Conservation (phyloP, 2,329 filamentous ascomycete genomes). For the Venturia effusa region DNA sequence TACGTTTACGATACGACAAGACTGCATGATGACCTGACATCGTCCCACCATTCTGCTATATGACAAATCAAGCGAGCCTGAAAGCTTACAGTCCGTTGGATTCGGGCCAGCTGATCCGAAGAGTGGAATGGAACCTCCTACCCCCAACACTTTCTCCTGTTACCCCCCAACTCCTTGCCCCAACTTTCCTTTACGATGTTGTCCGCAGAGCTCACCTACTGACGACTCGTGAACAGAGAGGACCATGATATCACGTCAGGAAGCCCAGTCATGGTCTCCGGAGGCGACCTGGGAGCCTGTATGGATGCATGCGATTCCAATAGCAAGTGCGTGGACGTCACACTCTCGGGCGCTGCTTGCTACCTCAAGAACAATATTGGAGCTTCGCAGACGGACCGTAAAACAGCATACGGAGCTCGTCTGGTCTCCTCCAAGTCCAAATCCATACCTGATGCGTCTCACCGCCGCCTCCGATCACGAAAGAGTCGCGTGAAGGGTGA, state of each 20-base stretch:
- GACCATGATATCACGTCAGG: not conserved
- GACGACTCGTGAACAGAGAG: not conserved
- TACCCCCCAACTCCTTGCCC: too few species aligned
- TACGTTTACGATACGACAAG: slow-evolving; percentile 4
- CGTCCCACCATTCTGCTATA: too few species aligned
- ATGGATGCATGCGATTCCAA: slow-evolving; percentile 17
- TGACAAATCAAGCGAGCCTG: too few species aligned
- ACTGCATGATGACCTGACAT: not conserved
- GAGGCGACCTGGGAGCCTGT: slow-evolving; percentile 13
- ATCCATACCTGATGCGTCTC: not conserved
- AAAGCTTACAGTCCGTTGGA: too few species aligned
- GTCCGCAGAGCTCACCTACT: not conserved
- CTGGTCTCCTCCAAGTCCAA: not conserved
- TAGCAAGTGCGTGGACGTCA: slow-evolving; percentile 17
- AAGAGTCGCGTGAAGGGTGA: not conserved
- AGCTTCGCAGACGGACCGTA: not conserved
- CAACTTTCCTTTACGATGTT: too few species aligned
- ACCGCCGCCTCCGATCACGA: slow-evolving; percentile 5
- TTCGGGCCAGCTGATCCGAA: too few species aligned
- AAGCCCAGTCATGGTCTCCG: not conserved
- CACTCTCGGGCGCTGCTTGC: slow-evolving; percentile 16
- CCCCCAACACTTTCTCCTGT: too few species aligned
- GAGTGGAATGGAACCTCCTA: too few species aligned
- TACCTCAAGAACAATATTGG: slow-evolving; percentile 19
- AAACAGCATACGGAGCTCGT: not conserved